Evolutionary conservation across 1,284 basidiomycete genomes (phyloP), one percentile per base, ranked within the genome.

Genomic region (Ganoderma lingzhi): DNA sequence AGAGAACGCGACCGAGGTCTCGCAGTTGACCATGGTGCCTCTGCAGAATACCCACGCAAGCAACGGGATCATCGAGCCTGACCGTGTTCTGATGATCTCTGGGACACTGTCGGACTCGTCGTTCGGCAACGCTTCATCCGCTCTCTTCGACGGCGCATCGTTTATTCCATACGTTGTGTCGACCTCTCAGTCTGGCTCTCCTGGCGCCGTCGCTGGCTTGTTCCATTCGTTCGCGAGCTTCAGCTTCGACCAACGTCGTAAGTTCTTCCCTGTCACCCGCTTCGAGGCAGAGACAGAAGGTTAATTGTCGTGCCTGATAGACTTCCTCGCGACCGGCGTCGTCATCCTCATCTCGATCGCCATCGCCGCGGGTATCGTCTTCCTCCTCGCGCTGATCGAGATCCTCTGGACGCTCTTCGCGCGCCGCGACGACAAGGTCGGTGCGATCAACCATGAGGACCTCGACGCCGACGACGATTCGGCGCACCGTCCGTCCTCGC

Each of bases 331-430:
- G 0, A 90, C 91, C 32, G 98, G 97, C 2, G 87, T 99, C 48
- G 96, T 99, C 66, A 98, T 99, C 71, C 87, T 99, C 51, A 97
- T 99, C 75, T 97, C 96, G 5, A 98, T 99, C 75, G 97, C 97
- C 39, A 98, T 99, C 72, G 92, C 95, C 4, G 96, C 97, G 12
- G 97, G 96, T 35, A 90, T 99, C 32, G 95, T 99, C 64, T 96
- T 99, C 83, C 83, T 99, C 1, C 86, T 98, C 30, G 93, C 95
- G 17, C 83, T 98, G 45, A 86, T 96, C 68, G 96, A 95, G 61
- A 93, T 99, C 60, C 83, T 99, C 55, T 95, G 96, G 91, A 93
- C 96, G 0, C 86, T 98, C 15, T 91, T 96, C 79, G 91, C 93
- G 30, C 86, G 95, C 60, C 87, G 90, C 64, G 94, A 94, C 37